Conservation (phyloP, 2,329 filamentous ascomycete species). For the Exophiala mesophila region DNA sequence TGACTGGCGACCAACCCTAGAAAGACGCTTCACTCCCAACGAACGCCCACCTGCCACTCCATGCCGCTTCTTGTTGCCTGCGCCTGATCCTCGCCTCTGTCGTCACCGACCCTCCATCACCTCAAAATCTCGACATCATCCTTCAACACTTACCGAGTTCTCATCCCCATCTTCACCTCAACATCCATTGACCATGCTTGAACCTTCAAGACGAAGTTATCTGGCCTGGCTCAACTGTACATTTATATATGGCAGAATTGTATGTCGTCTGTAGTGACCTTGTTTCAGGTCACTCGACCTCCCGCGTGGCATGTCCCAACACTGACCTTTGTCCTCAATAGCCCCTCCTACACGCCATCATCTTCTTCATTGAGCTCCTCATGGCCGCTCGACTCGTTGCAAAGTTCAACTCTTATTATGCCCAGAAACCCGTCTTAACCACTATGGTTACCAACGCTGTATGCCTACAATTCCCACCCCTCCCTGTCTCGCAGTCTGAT, state of each 20-base stretch:
- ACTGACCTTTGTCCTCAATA: conserved; percentile 35
- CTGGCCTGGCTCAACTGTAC: conserved; percentile 43
- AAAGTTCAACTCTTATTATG: conserved; percentile 93
- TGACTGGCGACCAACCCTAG: no score
- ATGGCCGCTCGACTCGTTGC: conserved; percentile 75
- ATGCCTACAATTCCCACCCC: conserved; percentile 32
- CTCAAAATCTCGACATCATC: conserved; percentile 12
- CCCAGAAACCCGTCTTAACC: conserved; percentile 85
- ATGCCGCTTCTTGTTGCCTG: conserved; percentile 1
- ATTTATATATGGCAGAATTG: conserved; percentile 38
- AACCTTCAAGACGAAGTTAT: conserved; percentile 36
- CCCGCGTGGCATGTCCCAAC: not conserved
- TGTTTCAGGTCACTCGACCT: conserved; percentile 6
- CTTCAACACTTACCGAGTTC: not conserved
- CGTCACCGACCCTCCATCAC: not conserved
- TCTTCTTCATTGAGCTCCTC: conserved; percentile 84
- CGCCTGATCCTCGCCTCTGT: not conserved
- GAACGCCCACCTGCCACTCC: no score
- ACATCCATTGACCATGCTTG: conserved; percentile 35
- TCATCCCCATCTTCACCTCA: conserved; percentile 22
- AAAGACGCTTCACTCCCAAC: no score
- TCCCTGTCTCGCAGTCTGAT: conserved; percentile 3
- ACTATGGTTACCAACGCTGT: conserved; percentile 99
- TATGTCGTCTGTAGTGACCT: conserved; percentile 16
- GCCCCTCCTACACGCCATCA: conserved; percentile 80